A percentile compares a stretch with the other conserved stretches of the same genome.
phyloP scores from a whole-genome alignment of 176 grass and related monocot species.

The Elaeis guineensis region DNA sequence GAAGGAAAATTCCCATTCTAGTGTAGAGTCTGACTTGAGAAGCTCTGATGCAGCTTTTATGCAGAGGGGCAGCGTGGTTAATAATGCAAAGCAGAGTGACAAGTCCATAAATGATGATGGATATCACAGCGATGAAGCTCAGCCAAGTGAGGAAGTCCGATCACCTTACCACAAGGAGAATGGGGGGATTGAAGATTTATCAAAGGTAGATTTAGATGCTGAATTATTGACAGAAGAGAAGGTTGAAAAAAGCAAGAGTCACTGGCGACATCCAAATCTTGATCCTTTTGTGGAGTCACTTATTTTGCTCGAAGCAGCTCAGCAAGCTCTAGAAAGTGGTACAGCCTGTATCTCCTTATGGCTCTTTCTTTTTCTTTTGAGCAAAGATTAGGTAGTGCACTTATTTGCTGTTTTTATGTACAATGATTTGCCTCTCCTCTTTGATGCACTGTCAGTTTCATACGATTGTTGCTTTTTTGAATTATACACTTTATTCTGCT shows the following conservation, averaged over 20 bases:
- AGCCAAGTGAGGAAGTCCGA: conserved; percentile 30
- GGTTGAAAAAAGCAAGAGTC: conserved; percentile 13
- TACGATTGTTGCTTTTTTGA: too few relatives aligned
- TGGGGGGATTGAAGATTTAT: conserved; percentile 21
- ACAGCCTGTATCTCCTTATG: conserved; percentile 2
- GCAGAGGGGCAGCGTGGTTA: conserved; percentile 2
- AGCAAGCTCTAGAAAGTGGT: conserved; percentile 74
- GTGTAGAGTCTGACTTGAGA: conserved; percentile 30
- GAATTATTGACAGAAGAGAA: conserved; percentile 14
- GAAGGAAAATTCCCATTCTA: conserved; percentile 33
- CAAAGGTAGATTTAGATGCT: conserved; percentile 23
- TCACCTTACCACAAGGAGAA: conserved; percentile 30
- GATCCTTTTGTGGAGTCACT: conserved; percentile 35
- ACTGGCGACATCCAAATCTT: conserved; percentile 10
- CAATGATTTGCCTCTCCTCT: too few relatives aligned
- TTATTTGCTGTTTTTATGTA: too few relatives aligned
- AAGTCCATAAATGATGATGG: conserved; percentile 21
- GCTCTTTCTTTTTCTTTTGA: not conserved
- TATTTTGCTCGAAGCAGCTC: conserved; percentile 34
- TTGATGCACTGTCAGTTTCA: too few relatives aligned
- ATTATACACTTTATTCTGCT: too few relatives aligned
- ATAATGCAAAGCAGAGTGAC: conserved; percentile 28
- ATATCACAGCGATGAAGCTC: conserved; percentile 33
- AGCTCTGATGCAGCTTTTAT: conserved; percentile 18
- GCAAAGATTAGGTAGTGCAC: too few relatives aligned